Conservation (phyloP, 2,329 filamentous ascomycete species). For the Microdochium nivale region DNA sequence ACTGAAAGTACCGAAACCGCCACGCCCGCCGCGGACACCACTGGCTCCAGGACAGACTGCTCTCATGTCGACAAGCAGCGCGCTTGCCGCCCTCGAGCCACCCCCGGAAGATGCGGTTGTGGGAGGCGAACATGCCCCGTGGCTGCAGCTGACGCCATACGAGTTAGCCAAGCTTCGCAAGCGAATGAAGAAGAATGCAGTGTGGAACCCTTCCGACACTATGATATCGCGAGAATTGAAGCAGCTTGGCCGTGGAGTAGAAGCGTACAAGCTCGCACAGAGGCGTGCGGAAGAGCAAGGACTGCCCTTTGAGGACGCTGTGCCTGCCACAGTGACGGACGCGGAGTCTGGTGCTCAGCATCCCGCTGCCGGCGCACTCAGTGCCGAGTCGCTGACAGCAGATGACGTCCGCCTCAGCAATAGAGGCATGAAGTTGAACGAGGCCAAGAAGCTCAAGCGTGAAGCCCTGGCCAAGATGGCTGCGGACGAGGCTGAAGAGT, state of each 20-base stretch:
- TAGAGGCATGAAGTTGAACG: conserved; percentile 69
- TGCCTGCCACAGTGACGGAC: conserved; percentile 34
- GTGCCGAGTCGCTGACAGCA: conserved; percentile 43
- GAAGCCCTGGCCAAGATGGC: conserved; percentile 55
- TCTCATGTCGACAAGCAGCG: conserved; percentile 29
- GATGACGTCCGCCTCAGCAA: conserved; percentile 60
- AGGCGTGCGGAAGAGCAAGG: conserved; percentile 59
- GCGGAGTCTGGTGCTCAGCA: conserved; percentile 41
- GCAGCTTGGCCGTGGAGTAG: conserved; percentile 56
- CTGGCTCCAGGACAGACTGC: conserved; percentile 29
- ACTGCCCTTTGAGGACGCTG: conserved; percentile 42
- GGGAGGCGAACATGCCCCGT: conserved; percentile 53
- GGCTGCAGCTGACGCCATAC: conserved; percentile 56
- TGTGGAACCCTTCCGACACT: conserved; percentile 76
- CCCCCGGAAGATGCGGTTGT: conserved; percentile 51
- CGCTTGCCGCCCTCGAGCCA: conserved; percentile 37
- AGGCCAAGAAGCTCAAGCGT: conserved; percentile 66
- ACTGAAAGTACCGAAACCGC: conserved; percentile 23
- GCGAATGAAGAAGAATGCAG: conserved; percentile 85
- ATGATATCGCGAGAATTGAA: conserved; percentile 78
- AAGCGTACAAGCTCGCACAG: conserved; percentile 53
- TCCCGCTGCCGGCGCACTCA: conserved; percentile 52
- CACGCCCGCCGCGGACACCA: conserved; percentile 20
- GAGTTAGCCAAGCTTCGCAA: conserved; percentile 65
- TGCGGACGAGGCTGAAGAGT: conserved; percentile 53